phyloP scores from a whole-genome alignment of 805 yeast species.

The Wickerhamiella vanderwaltii region DNA sequence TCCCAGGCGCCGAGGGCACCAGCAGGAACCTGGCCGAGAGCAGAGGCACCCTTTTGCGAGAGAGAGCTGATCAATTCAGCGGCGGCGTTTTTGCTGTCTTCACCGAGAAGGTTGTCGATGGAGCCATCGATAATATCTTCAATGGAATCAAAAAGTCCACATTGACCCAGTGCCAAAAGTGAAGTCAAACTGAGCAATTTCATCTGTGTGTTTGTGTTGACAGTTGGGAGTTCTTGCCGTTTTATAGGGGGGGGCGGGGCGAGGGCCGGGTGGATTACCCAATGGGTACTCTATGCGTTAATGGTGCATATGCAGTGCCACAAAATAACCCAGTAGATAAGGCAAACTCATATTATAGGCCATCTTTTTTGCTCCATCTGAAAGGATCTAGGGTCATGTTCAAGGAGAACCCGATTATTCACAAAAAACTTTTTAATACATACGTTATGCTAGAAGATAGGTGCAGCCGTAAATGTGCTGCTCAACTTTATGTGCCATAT shows the following conservation, averaged over 20 bases:
- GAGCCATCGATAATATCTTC: slow-evolving; percentile 10
- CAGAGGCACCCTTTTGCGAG: slow-evolving; percentile 13
- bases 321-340: not conserved
- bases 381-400: no score
- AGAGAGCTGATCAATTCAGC: slow-evolving; percentile 22
- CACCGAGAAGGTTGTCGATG: slow-evolving; percentile 3
- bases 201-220: no score
- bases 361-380: no score
- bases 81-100: slow-evolving; percentile 9
- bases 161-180: slow-evolving; percentile 10
- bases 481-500: no score
- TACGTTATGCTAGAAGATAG: no score
- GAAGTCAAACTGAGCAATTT: slow-evolving; percentile 8
- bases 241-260: not conserved
- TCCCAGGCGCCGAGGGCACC: slow-evolving; percentile 25
- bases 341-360: not conserved
- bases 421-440: no score
- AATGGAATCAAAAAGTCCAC: slow-evolving; percentile 7
- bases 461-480: no score
- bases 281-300: not conserved
- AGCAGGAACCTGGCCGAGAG: slow-evolving; percentile 21
- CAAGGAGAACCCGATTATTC: no score
- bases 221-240: no score
- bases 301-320: slow-evolving; percentile 5
- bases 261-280: not conserved